Conservation (phyloP, 2,329 filamentous ascomycete species). For the Talaromyces piceae region DNA sequence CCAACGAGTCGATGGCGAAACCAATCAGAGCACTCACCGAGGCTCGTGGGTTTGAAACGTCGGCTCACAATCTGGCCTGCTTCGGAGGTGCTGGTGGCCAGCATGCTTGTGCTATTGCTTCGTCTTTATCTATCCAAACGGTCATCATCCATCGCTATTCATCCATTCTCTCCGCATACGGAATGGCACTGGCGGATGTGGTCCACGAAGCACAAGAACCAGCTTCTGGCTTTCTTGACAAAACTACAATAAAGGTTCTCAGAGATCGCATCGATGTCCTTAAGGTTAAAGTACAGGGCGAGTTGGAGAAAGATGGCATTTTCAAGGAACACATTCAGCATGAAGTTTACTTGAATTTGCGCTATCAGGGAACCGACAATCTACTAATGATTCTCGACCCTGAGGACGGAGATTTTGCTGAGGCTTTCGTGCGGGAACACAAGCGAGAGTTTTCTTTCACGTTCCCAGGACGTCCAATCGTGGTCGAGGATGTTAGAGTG, state of each 20-base stretch:
- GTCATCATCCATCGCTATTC: conserved; percentile 39
- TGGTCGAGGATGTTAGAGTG: conserved; percentile 35
- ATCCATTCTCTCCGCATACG: conserved; percentile 38
- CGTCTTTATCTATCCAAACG: conserved; percentile 32
- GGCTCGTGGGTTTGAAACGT: conserved; percentile 18
- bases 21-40: conserved; percentile 19
- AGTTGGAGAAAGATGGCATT: conserved; percentile 33
- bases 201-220: conserved; percentile 32
- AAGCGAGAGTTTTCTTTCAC: conserved; percentile 38
- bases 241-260: conserved; percentile 15
- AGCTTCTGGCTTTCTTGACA: conserved; percentile 16
- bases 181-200: conserved; percentile 37
- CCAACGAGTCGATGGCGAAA: conserved; percentile 17
- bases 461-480: conserved; percentile 26
- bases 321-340: conserved; percentile 22
- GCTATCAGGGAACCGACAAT: conserved; percentile 41
- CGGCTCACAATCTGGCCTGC: conserved; percentile 20
- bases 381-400: conserved; percentile 34
- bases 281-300: conserved; percentile 20
- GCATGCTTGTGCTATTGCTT: conserved; percentile 38
- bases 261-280: conserved; percentile 22
- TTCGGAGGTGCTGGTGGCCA: conserved; percentile 30
- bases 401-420: conserved; percentile 28
- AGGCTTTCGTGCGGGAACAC: conserved; percentile 32
- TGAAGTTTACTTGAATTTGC: conserved; percentile 34